Conservation (phyloP, 345 rosid genomes). For the Arabidopsis thaliana region DNA sequence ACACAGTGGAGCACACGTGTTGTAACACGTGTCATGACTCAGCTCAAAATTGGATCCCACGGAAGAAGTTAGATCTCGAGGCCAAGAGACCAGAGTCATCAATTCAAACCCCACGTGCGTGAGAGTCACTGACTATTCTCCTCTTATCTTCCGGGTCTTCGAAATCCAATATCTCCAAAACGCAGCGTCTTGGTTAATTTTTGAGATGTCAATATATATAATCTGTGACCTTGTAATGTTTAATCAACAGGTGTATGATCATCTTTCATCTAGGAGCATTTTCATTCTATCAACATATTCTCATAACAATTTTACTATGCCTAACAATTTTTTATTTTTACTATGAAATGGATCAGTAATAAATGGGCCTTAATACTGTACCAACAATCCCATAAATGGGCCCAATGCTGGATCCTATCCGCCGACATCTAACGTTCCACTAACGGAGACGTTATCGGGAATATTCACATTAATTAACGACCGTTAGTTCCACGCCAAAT, state of each 20-base stretch:
- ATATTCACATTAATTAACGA: neutral
- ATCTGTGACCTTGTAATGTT: neutral
- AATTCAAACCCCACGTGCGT: slow-evolving; percentile 13
- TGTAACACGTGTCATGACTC: slow-evolving; percentile 9
- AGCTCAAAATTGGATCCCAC: neutral
- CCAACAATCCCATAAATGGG: neutral
- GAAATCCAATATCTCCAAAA: neutral
- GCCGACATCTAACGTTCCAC: slow-evolving; percentile 12
- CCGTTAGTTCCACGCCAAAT: slow-evolving; percentile 18
- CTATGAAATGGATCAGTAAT: too few relatives aligned
- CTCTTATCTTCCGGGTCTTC: neutral
- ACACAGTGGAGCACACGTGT: slow-evolving; percentile 26
- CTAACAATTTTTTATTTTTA: too few relatives aligned
- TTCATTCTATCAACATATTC: neutral
- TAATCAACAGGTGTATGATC: neutral
- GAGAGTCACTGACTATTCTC: neutral
- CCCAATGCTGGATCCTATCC: neutral
- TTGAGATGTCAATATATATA: neutral
- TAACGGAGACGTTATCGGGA: slow-evolving; percentile 12
- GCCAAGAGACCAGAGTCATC: neutral
- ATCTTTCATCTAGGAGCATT: neutral
- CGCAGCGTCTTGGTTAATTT: neutral
- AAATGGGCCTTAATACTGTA: neutral
- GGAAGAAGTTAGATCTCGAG: slow-evolving; percentile 5
- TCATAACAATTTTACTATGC: too few relatives aligned